Evolutionary conservation across 495 filamentous ascomycete species (phyloP).

Genomic region (Penicillium riverlandense): DNA sequence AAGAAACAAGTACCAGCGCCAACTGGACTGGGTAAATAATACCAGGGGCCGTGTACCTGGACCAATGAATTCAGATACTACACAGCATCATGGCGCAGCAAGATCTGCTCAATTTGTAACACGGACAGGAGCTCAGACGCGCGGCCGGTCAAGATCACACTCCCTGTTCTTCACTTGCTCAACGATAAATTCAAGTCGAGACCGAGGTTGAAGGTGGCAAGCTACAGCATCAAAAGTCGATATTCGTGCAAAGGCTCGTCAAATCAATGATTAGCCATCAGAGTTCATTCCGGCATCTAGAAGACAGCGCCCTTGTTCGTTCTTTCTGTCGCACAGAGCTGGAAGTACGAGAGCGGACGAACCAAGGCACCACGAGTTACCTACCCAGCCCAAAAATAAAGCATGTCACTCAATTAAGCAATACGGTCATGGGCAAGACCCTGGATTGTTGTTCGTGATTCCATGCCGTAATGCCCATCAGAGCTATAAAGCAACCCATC

Average conservation of each 20-base stretch:
- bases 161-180: conserved; percentile 10
- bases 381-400: conserved; percentile 11
- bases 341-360: conserved; percentile 12
- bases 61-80: neutral
- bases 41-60: conserved; percentile 1
- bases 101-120: conserved; percentile 4
- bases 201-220: conserved; percentile 3
- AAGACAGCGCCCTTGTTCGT: conserved; percentile 3
- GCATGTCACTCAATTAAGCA: neutral
- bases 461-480: neutral
- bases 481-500: conserved; percentile 8
- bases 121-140: conserved; percentile 18
- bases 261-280: neutral
- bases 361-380: conserved; percentile 6
- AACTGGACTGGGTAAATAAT: conserved; percentile 12
- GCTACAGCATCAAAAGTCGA: neutral
- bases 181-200: conserved; percentile 7
- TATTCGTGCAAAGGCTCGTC: neutral
- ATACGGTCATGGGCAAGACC: neutral
- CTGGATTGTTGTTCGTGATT: neutral
- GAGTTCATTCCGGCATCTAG: neutral
- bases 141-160: conserved; percentile 12
- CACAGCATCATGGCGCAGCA: neutral
- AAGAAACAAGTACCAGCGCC: conserved; percentile 1
- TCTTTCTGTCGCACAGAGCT: conserved; percentile 1